Percentiles rank a stretch among this genome's conserved stretches.
These are phyloP conservation scores for Coleophoma cylindrospora DNA, from an alignment of 2,329 filamentous ascomycete genomes.

Conservation along the genomic window DNA sequence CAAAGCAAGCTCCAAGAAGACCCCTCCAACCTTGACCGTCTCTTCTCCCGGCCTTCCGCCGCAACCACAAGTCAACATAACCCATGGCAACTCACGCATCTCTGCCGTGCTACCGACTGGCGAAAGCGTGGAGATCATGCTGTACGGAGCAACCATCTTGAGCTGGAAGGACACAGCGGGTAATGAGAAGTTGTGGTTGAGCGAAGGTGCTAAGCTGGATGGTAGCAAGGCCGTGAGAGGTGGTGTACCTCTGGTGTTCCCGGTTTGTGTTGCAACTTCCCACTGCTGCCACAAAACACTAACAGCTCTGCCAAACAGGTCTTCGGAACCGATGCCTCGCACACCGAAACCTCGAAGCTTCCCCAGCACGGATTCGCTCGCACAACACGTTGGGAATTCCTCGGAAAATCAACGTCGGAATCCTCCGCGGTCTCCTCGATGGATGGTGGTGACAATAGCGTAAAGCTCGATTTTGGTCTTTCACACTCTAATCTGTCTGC, in stretches of 20 bases:
- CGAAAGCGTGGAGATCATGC: slow-evolving; percentile 77
- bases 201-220: slow-evolving; percentile 73
- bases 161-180: slow-evolving; percentile 85
- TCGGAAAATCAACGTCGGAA: slow-evolving; percentile 79
- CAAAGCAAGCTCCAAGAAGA: slow-evolving; percentile 1
- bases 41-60: slow-evolving; percentile 63
- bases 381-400: slow-evolving; percentile 85
- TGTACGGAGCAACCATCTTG: slow-evolving; percentile 89
- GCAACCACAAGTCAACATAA: slow-evolving; percentile 70
- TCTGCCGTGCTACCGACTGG: slow-evolving; percentile 79
- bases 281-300: background rate
- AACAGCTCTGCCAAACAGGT: slow-evolving; percentile 45
- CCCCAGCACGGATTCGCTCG: slow-evolving; percentile 95
- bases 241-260: slow-evolving; percentile 89
- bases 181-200: slow-evolving; percentile 81
- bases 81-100: slow-evolving; percentile 66
- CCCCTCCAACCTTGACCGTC: slow-evolving; percentile 1
- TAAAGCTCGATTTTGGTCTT: slow-evolving; percentile 96
- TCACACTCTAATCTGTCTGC: slow-evolving; percentile 67
- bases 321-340: slow-evolving; percentile 76
- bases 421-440: slow-evolving; percentile 28
- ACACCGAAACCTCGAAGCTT: slow-evolving; percentile 72
- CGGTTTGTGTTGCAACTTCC: slow-evolving; percentile 50
- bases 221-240: slow-evolving; percentile 87
- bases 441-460: slow-evolving; percentile 52